These are phyloP conservation scores for Neocucurbitaria cava DNA, from an alignment of 2,329 filamentous ascomycete species.

Conservation along the genomic window DNA sequence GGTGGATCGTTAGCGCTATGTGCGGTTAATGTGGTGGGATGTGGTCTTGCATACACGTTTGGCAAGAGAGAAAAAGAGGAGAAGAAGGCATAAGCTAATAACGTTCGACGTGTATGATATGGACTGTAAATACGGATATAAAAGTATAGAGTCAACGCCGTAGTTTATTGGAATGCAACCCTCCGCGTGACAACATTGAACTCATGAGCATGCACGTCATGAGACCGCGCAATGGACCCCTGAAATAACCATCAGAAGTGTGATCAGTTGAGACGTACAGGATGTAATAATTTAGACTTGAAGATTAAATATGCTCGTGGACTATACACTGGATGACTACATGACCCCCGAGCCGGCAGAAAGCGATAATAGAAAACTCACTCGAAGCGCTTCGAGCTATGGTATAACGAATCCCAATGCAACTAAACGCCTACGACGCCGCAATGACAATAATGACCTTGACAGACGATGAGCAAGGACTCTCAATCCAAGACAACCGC, in stretches of 20 bases:
- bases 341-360: background rate
- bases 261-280: too few species aligned
- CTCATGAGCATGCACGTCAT: too few species aligned
- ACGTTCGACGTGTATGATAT: conserved; percentile 7
- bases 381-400: conserved; percentile 4
- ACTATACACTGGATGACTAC: background rate
- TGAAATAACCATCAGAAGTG: background rate
- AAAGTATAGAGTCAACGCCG: background rate
- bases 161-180: background rate
- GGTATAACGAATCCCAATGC: conserved; percentile 19
- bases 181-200: background rate
- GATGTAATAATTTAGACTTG: too few species aligned
- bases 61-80: conserved; percentile 51
- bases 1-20: conserved; percentile 61
- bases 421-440: conserved; percentile 7
- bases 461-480: background rate
- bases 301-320: background rate
- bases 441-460: background rate
- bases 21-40: conserved; percentile 57
- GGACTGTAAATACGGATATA: background rate
- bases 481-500: conserved; percentile 78
- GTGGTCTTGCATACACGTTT: conserved; percentile 61
- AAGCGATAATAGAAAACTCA: background rate
- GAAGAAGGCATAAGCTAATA: conserved; percentile 11
- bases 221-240: background rate